Evolutionary conservation across 176 grass and related monocot genomes (phyloP).

Genomic region (Pharus latifolius): DNA sequence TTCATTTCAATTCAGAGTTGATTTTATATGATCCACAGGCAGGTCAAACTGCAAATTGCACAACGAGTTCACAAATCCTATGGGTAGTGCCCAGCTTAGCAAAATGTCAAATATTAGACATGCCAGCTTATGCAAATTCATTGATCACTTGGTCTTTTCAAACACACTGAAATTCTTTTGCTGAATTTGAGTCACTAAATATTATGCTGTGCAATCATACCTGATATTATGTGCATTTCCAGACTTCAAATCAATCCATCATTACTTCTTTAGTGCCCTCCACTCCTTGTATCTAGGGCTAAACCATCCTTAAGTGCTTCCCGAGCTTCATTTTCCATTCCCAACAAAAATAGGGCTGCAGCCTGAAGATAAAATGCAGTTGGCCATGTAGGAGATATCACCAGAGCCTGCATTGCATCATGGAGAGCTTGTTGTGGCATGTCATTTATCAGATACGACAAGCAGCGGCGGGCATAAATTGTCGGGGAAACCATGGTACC

Average conservation of each 20-base stretch:
- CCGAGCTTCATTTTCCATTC: constrained; percentile 45
- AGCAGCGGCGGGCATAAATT: constrained; percentile 41
- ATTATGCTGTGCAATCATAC: background rate
- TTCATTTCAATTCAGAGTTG: background rate
- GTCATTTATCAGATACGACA: constrained; percentile 48
- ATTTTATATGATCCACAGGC: background rate
- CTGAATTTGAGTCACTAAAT: background rate
- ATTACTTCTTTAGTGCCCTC: constrained; percentile 28
- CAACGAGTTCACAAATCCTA: background rate
- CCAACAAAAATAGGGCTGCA: constrained; percentile 31
- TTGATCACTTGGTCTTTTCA: background rate
- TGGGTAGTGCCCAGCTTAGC: too few species aligned
- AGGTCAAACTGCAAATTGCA: background rate
- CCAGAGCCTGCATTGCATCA: constrained; percentile 51
- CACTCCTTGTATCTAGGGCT: constrained; percentile 28
- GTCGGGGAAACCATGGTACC: constrained; percentile 58
- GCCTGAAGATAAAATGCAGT: constrained; percentile 58
- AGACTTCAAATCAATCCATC: background rate
- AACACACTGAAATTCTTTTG: background rate
- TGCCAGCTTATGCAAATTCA: background rate
- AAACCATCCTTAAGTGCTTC: constrained; percentile 46
- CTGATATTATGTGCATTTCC: background rate
- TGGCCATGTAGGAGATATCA: constrained; percentile 46
- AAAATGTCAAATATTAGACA: background rate
- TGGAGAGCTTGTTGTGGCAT: constrained; percentile 48